Evolutionary conservation across 2,329 filamentous ascomycete species (phyloP).

Genomic region (Pseudovirgaria hyperparasitica): DNA sequence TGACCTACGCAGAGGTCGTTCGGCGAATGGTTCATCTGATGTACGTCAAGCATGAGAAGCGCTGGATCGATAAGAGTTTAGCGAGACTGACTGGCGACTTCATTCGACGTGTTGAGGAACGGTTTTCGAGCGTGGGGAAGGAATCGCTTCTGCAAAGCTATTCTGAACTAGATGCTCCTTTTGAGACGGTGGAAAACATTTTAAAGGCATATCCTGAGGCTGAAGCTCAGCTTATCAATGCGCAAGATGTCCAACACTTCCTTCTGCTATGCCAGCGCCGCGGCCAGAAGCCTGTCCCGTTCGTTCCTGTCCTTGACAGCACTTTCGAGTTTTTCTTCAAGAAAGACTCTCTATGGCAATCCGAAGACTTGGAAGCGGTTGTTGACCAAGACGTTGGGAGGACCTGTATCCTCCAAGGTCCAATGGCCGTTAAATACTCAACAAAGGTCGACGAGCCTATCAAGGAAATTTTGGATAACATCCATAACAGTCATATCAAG

Average conservation of each 20-base stretch:
- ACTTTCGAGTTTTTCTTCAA: slow-evolving; percentile 99
- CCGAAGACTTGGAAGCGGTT: slow-evolving; percentile 90
- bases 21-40: slow-evolving; percentile 34
- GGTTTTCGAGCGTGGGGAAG: slow-evolving; percentile 69
- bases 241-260: slow-evolving; percentile 97
- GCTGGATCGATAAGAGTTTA: slow-evolving; percentile 51
- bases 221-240: slow-evolving; percentile 85
- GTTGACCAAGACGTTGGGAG: slow-evolving; percentile 92
- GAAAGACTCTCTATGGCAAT: slow-evolving; percentile 99
- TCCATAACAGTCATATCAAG: slow-evolving; percentile 80
- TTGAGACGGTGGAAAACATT: slow-evolving; percentile 63
- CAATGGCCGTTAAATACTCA: slow-evolving; percentile 82
- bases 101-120: slow-evolving; percentile 92
- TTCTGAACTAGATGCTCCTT: slow-evolving; percentile 74
- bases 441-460: slow-evolving; percentile 85
- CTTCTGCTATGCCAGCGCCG: slow-evolving; percentile 81
- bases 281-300: slow-evolving; percentile 91
- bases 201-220: slow-evolving; percentile 75
- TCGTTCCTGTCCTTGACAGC: slow-evolving; percentile 88
- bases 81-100: slow-evolving; percentile 82
- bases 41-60: slow-evolving; percentile 31
- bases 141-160: slow-evolving; percentile 83
- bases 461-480: slow-evolving; percentile 82
- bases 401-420: slow-evolving; percentile 92
- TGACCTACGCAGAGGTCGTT: slow-evolving; percentile 35